These are phyloP conservation scores for Diversispora epigaea DNA, from an alignment of 192 early-diverging fungal species.

Conservation along the genomic window DNA sequence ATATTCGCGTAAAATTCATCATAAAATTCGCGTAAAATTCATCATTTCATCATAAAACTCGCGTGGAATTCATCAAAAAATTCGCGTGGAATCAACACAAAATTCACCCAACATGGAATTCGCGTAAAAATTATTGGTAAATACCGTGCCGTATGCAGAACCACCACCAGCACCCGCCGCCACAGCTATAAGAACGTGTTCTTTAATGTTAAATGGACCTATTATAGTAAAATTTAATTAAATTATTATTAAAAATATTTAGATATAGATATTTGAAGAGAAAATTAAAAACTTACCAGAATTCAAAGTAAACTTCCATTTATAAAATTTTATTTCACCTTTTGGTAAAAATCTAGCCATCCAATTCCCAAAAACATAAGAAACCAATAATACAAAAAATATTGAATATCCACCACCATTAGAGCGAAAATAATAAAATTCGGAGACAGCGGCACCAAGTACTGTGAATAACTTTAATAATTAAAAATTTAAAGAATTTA, in stretches of 20 bases:
- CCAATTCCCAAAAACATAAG: constrained; percentile 36
- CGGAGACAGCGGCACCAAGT: constrained; percentile 34
- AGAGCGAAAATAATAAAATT: constrained; percentile 37
- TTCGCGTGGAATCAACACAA: too few relatives aligned
- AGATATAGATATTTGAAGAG: too few relatives aligned
- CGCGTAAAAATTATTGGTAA: background rate
- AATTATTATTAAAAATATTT: too few relatives aligned
- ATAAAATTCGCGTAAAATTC: background rate
- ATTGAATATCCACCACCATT: constrained; percentile 31
- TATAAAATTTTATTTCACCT: background rate
- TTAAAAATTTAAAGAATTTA: background rate
- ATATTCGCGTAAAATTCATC: background rate
- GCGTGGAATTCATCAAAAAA: background rate
- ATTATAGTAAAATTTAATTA: background rate
- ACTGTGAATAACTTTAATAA: constrained; percentile 33
- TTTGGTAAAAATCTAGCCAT: constrained; percentile 31
- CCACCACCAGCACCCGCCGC: constrained; percentile 51
- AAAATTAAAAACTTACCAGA: constrained; percentile 24
- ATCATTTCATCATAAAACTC: background rate
- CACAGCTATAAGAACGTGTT: constrained; percentile 61
- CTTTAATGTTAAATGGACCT: constrained; percentile 65
- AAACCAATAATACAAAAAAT: constrained; percentile 38
- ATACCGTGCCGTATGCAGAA: constrained; percentile 49
- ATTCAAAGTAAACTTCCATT: constrained; percentile 23
- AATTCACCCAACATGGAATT: too few relatives aligned